These are phyloP conservation scores for Cornus florida DNA, from an alignment of 148 eudicot species.

Conservation along the genomic window DNA sequence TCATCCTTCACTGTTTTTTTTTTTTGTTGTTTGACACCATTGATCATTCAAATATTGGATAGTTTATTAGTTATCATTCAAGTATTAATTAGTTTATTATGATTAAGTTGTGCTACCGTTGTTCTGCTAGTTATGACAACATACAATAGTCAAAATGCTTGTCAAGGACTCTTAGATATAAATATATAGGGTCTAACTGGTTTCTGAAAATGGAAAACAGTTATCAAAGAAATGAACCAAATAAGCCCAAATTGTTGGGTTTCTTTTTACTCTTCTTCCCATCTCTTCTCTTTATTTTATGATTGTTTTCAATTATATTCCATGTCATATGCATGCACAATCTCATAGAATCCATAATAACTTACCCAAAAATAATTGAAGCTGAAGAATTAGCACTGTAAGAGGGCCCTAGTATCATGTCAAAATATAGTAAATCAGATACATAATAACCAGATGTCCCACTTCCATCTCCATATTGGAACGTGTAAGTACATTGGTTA, in stretches of 20 bases:
- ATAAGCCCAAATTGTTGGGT: background rate
- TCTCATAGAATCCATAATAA: constrained; percentile 9
- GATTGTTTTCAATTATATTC: background rate
- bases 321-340: background rate
- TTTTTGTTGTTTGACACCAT: too few relatives aligned
- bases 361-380: constrained; percentile 84
- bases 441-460: constrained; percentile 82
- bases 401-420: constrained; percentile 65
- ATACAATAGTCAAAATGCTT: background rate
- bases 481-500: constrained; percentile 67
- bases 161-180: background rate
- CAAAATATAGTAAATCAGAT: constrained; percentile 73
- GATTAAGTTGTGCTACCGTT: background rate
- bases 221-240: background rate
- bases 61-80: background rate
- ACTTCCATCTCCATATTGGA: constrained; percentile 93
- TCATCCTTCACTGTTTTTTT: background rate
- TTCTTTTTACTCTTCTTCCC: background rate
- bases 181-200: too few relatives aligned
- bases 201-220: too few relatives aligned
- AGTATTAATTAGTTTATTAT: background rate
- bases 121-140: background rate
- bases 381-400: constrained; percentile 74
- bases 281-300: background rate
- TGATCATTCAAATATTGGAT: background rate